phyloP scores from a whole-genome alignment of 345 rosid genomes.

The Ceriops zippeliana region DNA sequence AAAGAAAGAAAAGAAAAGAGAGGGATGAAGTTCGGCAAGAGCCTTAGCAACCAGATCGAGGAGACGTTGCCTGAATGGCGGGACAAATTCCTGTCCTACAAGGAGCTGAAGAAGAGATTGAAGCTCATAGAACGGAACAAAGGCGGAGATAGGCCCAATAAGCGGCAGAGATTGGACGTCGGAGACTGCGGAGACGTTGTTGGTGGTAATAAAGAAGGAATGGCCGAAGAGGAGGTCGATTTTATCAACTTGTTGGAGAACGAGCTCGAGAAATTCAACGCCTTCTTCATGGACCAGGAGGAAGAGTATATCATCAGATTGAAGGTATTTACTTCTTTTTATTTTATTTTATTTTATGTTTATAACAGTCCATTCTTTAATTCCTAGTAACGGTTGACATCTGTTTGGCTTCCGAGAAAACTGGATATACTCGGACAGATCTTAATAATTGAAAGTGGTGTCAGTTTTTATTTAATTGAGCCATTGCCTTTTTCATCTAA shows the following conservation, averaged over 20 bases:
- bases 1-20: background rate
- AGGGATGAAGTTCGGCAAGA: slow-evolving; percentile 87
- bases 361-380: background rate
- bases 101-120: slow-evolving; percentile 82
- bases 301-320: slow-evolving; percentile 91
- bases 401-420: slow-evolving; percentile 15
- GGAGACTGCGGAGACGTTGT: slow-evolving; percentile 12
- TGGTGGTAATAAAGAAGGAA: slow-evolving; percentile 17
- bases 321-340: slow-evolving; percentile 45
- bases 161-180: slow-evolving; percentile 45
- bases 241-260: slow-evolving; percentile 65
- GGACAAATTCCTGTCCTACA: slow-evolving; percentile 92
- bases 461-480: too few relatives aligned
- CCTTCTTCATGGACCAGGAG: slow-evolving; percentile 89
- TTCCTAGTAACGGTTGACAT: background rate
- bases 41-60: slow-evolving; percentile 93
- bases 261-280: slow-evolving; percentile 88
- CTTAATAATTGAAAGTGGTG: too few relatives aligned
- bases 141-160: slow-evolving; percentile 42
- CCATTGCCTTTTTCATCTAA: background rate
- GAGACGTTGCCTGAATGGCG: slow-evolving; percentile 94
- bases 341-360: background rate
- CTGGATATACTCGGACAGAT: background rate
- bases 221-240: slow-evolving; percentile 67
- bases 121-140: slow-evolving; percentile 58